Evolutionary conservation across 163 green algal species (phyloP), one percentile per base, ranked within the genome.

Genomic region (Volvox carteri): DNA sequence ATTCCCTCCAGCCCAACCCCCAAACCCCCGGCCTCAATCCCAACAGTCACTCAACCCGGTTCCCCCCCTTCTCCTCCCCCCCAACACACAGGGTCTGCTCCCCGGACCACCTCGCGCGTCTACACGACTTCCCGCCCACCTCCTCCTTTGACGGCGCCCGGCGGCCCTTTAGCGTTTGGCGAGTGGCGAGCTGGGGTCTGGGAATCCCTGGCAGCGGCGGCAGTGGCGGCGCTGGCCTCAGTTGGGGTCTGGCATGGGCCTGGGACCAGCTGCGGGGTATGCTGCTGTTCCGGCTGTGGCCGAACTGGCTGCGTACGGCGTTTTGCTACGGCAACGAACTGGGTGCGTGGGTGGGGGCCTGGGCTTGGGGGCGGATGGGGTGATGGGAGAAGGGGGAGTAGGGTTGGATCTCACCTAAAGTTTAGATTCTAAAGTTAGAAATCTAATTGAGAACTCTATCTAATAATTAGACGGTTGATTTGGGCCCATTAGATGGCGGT

Each of bases 281-380:
- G 14, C 30, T 54, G 48, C 35, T 46, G 9, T 23, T 14, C 23
- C 16, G 75, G 1, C 56, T 60, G 75, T 16, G 19, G 4, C 46
- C 65, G 44, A 14, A 44, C 2, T 79, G 65, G 33, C 7, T 70
- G 65, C 65, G 67, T 25, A 35, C 42, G 65, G 65, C 46, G 8
- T 1, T 70, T n/a, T 87, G 80, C 44, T 79, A 56, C 44, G 33
- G 18, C 35, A 44, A 87, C 0, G 80, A 87, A 65, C 80, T 87
- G 8, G 80, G 80, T 87, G 25, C 14, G 80, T 48, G 41, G n/a
- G n/a, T n/a, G n/a, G n/a, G n/a, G n/a, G n/a, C n/a, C n/a, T n/a
- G n/a, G n/a, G n/a, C n/a, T n/a, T n/a, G 30, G 50, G 48, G 28
- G 7, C n/a, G 2, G 75, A 30, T 9, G 4, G 48, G 46, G 46